A percentile compares a stretch with the other conserved stretches of the same genome.
These are phyloP conservation scores for Fusarium torreyae DNA, from an alignment of 2,329 filamentous ascomycete genomes.

Conservation along the genomic window DNA sequence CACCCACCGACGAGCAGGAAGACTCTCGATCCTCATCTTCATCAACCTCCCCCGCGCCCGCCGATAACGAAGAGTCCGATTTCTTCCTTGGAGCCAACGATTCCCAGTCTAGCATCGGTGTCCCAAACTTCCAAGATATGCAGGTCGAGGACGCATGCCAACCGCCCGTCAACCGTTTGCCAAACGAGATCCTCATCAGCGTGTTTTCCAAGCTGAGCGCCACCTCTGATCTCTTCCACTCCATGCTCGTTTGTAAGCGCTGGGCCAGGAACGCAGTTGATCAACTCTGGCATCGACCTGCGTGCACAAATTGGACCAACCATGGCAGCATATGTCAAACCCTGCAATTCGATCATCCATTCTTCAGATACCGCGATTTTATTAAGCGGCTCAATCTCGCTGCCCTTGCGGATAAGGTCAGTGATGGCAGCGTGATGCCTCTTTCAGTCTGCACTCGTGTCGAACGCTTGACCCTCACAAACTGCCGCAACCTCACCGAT, in stretches of 20 bases:
- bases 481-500: constrained; percentile 89
- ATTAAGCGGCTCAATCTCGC: constrained; percentile 94
- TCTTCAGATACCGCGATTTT: constrained; percentile 90
- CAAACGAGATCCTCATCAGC: constrained; percentile 94
- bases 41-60: constrained; percentile 80
- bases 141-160: constrained; percentile 77
- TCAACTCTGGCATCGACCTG: constrained; percentile 93
- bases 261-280: constrained; percentile 96
- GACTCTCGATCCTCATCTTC: constrained; percentile 76
- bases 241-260: constrained; percentile 93
- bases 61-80: constrained; percentile 92
- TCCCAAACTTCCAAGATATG: constrained; percentile 83
- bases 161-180: constrained; percentile 87
- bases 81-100: constrained; percentile 93
- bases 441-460: constrained; percentile 89
- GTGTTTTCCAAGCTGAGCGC: constrained; percentile 88
- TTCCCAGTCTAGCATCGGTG: constrained; percentile 90
- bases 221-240: constrained; percentile 83
- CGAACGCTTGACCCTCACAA: constrained; percentile 92
- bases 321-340: constrained; percentile 86
- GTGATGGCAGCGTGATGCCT: constrained; percentile 89
- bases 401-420: constrained; percentile 80
- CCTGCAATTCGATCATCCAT: constrained; percentile 79
- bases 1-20: constrained; percentile 58
- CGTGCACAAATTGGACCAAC: constrained; percentile 89